Evolutionary conservation across 73 alveolate species (phyloP).

Genomic region (Paramecium tetraurelia): DNA sequence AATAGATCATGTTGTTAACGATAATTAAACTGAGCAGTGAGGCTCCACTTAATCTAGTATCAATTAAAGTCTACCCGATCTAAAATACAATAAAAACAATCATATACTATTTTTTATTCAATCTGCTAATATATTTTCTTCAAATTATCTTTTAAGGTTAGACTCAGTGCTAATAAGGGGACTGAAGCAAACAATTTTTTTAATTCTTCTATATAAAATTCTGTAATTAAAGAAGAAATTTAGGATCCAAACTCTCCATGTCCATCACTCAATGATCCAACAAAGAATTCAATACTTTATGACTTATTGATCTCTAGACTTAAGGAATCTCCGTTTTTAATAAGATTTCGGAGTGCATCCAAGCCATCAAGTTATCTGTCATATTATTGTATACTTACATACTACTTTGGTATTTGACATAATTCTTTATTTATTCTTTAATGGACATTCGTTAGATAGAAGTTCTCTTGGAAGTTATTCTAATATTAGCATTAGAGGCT

Average conservation of each 20-base stretch:
- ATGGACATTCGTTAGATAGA: background rate
- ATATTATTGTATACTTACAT: background rate
- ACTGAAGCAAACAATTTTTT: background rate
- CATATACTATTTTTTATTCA: background rate
- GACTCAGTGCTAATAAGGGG: background rate
- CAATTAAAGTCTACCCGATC: background rate
- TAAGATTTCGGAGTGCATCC: background rate
- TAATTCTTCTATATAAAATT: background rate
- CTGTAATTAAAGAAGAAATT: background rate
- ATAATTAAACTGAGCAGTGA: constrained; percentile 16
- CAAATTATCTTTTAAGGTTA: background rate
- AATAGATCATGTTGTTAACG: background rate
- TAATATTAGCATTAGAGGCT: background rate
- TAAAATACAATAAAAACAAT: background rate
- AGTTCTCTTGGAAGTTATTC: background rate
- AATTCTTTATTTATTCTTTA: background rate
- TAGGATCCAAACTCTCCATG: background rate
- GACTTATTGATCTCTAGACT: background rate
- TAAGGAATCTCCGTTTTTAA: background rate
- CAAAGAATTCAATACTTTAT: background rate
- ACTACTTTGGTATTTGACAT: background rate
- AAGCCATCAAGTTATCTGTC: background rate
- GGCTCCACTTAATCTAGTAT: background rate
- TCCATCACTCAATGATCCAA: background rate
- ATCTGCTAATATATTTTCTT: background rate